These are phyloP conservation scores for Aureobasidium sp. DNA, from an alignment of 2,329 filamentous ascomycete genomes.

Conservation along the genomic window DNA sequence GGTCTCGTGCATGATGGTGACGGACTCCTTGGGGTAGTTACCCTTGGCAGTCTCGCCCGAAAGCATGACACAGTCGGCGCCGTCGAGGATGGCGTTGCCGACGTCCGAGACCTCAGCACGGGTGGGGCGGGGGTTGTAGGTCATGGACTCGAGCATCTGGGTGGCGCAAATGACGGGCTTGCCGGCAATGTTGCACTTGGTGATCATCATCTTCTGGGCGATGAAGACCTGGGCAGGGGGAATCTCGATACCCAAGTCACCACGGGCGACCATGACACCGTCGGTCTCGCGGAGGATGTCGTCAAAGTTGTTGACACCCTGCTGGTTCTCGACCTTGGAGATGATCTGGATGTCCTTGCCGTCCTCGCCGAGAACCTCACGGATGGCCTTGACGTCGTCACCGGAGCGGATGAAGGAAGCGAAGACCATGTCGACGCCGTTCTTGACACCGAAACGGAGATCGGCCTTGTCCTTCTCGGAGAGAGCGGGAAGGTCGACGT, in stretches of 20 bases:
- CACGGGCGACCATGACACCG: constrained; percentile 99
- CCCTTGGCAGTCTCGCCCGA: constrained; percentile 99
- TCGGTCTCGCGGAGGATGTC: constrained; percentile 95
- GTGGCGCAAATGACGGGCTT: constrained; percentile 99
- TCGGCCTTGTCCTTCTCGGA: constrained; percentile 98
- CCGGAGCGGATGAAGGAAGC: constrained; percentile 95
- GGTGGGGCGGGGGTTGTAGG: constrained; percentile 97
- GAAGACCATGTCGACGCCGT: constrained; percentile 98
- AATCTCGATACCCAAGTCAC: constrained; percentile 97
- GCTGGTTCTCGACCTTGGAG: constrained; percentile 99
- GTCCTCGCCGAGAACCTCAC: constrained; percentile 79
- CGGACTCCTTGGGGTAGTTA: constrained; percentile 83
- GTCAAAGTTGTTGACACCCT: constrained; percentile 98
- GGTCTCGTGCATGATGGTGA: constrained; percentile 96
- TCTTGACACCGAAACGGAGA: constrained; percentile 93
- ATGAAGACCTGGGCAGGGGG: constrained; percentile 97
- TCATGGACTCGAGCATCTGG: constrained; percentile 99
- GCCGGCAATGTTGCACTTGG: constrained; percentile 98
- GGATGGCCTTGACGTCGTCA: constrained; percentile 88
- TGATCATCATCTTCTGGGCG: constrained; percentile 99
- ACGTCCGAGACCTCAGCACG: constrained; percentile 98
- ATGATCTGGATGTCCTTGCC: constrained; percentile 99
- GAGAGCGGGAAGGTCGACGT: constrained; percentile 93
- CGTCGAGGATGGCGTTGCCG: constrained; percentile 94
- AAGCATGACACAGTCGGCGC: constrained; percentile 98